Evolutionary conservation across 345 rosid genomes (phyloP).

Genomic region (Linum tenue): DNA sequence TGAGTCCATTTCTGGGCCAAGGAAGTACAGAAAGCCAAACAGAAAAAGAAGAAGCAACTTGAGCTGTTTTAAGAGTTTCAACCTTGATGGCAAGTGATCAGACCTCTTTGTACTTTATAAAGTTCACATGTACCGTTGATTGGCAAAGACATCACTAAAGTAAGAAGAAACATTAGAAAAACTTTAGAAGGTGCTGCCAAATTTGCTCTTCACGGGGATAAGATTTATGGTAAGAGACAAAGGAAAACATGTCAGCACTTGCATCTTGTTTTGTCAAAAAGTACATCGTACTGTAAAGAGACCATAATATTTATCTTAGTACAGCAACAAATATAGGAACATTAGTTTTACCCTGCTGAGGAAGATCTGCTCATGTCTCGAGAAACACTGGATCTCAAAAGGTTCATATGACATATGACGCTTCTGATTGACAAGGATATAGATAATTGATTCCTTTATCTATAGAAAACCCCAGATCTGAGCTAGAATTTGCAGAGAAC

Average conservation of each 20-base stretch:
- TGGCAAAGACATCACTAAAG: background rate
- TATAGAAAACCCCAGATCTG: too few relatives aligned
- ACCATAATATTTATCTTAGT: background rate
- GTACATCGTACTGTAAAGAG: background rate
- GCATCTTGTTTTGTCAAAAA: background rate
- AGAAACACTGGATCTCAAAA: too few relatives aligned
- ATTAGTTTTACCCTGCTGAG: background rate
- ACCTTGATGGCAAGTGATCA: background rate
- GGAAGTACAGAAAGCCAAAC: too few relatives aligned
- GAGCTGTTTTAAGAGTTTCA: background rate
- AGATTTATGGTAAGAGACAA: background rate
- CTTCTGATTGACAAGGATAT: too few relatives aligned
- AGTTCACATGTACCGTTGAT: background rate
- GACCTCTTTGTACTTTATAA: background rate
- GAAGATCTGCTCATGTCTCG: too few relatives aligned
- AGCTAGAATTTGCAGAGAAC: too few relatives aligned
- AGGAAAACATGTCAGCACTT: background rate
- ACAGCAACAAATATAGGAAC: background rate
- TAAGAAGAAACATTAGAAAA: background rate
- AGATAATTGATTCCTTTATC: too few relatives aligned
- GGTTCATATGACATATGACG: too few relatives aligned
- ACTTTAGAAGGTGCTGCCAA: background rate
- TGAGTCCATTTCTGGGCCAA: constrained; percentile 15
- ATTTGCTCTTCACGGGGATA: background rate
- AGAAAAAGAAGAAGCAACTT: too few relatives aligned